These are phyloP conservation scores for Ophiostoma novo-ulmi DNA, from an alignment of 2,329 filamentous ascomycete genomes.

Conservation along the genomic window DNA sequence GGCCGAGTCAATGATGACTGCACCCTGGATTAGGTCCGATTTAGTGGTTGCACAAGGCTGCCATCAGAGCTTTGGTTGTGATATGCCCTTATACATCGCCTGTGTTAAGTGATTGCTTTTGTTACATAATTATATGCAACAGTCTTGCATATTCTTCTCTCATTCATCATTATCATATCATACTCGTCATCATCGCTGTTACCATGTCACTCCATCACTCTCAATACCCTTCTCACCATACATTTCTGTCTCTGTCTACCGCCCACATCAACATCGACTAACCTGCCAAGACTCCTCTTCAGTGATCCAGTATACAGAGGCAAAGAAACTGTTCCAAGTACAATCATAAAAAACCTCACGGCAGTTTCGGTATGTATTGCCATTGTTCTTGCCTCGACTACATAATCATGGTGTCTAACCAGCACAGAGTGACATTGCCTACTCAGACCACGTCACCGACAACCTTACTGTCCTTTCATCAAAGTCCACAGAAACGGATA, in stretches of 20 bases:
- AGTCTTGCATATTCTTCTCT: neutral
- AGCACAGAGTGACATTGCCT: constrained; percentile 43
- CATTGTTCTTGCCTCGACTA: neutral
- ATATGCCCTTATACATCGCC: neutral
- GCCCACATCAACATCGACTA: neutral
- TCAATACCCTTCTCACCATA: neutral
- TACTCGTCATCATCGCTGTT: neutral
- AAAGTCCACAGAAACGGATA: constrained; percentile 54
- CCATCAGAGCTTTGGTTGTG: neutral
- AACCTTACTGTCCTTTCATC: constrained; percentile 74
- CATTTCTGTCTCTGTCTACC: neutral
- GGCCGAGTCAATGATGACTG: constrained; percentile 5
- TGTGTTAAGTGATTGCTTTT: neutral
- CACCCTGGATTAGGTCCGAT: neutral
- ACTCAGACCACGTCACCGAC: constrained; percentile 45
- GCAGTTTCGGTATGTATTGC: constrained; percentile 46
- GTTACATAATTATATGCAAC: neutral
- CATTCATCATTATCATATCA: neutral
- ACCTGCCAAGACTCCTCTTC: constrained; percentile 48
- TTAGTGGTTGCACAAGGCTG: constrained; percentile 7
- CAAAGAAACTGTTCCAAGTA: constrained; percentile 46
- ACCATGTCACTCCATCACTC: neutral
- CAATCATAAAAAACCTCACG: constrained; percentile 53
- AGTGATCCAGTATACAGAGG: constrained; percentile 54
- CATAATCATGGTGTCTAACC: neutral